Conservation (phyloP, 179 eudicot genomes). For the Spergularia azorica region DNA sequence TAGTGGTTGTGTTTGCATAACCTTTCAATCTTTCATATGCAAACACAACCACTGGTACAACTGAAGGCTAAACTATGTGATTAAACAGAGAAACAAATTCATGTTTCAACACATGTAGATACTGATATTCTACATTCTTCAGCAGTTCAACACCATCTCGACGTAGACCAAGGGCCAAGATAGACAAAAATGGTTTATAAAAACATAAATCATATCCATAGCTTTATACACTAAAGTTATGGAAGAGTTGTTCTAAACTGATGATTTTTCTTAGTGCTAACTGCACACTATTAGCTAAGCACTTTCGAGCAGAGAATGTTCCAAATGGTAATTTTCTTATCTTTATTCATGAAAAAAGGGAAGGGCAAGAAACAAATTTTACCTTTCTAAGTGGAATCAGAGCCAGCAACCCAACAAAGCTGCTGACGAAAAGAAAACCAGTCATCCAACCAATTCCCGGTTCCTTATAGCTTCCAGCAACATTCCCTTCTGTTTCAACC, state of each 20-base stretch:
- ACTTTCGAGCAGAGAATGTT: slow-evolving; percentile 15
- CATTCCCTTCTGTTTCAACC: slow-evolving; percentile 75
- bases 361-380: background rate
- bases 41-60: slow-evolving; percentile 11
- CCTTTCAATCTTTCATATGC: background rate
- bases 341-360: slow-evolving; percentile 10
- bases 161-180: background rate
- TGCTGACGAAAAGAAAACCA: slow-evolving; percentile 68
- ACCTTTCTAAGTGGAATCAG: slow-evolving; percentile 94
- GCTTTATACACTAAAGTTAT: slow-evolving; percentile 11
- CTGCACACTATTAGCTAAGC: slow-evolving; percentile 24
- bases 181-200: slow-evolving; percentile 12
- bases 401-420: slow-evolving; percentile 81
- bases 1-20: too few relatives aligned
- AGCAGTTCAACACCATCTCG: slow-evolving; percentile 14
- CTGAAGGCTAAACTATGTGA: background rate
- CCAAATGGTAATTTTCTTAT: slow-evolving; percentile 21
- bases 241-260: slow-evolving; percentile 13
- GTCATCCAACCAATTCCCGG: slow-evolving; percentile 84
- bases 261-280: background rate
- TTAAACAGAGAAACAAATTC: background rate
- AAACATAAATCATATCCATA: background rate
- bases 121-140: background rate
- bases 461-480: slow-evolving; percentile 62
- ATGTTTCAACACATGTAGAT: slow-evolving; percentile 15